A percentile compares a stretch with the other conserved stretches of the same genome.
Evolutionary conservation across 352 stramenopile species (phyloP).

Genomic region (Aphanomyces stellatus): DNA sequence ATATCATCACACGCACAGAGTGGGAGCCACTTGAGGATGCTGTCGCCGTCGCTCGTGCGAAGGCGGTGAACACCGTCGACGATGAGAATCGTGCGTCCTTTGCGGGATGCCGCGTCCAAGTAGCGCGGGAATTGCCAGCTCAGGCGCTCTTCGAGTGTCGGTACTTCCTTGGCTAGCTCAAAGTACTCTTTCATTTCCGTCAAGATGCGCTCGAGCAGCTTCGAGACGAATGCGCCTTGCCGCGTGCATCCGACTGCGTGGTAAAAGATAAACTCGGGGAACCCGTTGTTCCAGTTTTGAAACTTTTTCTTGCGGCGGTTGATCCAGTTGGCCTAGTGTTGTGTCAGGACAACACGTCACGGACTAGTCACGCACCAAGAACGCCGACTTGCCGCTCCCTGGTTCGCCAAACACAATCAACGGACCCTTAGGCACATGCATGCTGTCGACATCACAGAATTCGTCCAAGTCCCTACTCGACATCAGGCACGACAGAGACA

Average conservation of each 20-base stretch:
- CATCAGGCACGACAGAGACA: background rate
- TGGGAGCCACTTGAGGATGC: conserved; percentile 87
- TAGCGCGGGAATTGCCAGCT: conserved; percentile 89
- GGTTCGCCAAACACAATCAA: conserved; percentile 68
- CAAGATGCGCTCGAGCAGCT: conserved; percentile 80
- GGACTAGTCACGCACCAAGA: conserved; percentile 27
- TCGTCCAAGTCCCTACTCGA: conserved; percentile 46
- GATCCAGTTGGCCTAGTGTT: conserved; percentile 52
- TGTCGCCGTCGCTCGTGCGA: conserved; percentile 78
- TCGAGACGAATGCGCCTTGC: conserved; percentile 79
- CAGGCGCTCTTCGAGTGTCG: conserved; percentile 76
- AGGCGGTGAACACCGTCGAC: conserved; percentile 85
- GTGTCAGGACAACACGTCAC: background rate
- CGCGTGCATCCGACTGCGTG: conserved; percentile 85
- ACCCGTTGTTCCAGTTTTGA: conserved; percentile 72
- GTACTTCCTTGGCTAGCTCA: conserved; percentile 78
- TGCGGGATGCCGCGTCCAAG: conserved; percentile 82
- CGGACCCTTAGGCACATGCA: conserved; percentile 68
- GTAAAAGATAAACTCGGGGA: conserved; percentile 85
- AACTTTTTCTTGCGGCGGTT: conserved; percentile 78
- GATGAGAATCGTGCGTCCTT: conserved; percentile 83
- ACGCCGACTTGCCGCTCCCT: conserved; percentile 63
- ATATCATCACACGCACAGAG: no score
- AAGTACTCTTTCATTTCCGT: conserved; percentile 88
- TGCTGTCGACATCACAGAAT: conserved; percentile 78